phyloP scores from a whole-genome alignment of 1,284 basidiomycete genomes.

The Heterobasidion parviporum region DNA sequence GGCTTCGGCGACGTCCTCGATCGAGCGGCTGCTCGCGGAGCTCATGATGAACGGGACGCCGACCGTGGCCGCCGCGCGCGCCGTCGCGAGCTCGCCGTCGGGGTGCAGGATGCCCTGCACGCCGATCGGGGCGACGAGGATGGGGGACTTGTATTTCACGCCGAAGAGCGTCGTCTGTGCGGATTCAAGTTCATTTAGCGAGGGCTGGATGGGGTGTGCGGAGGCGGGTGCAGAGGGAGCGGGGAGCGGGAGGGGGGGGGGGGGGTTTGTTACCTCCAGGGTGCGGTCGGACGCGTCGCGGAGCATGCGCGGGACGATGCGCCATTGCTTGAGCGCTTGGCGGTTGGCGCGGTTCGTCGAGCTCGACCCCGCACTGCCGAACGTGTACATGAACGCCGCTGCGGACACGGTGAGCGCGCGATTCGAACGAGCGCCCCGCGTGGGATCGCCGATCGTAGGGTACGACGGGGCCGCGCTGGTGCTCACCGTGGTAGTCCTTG shows the following conservation, averaged over 20 bases:
- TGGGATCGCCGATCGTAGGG: neutral
- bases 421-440: neutral
- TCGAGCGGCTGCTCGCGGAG: slow-evolving; percentile 58
- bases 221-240: neutral
- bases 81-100: slow-evolving; percentile 64
- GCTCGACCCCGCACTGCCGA: slow-evolving; percentile 53
- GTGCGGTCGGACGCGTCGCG: slow-evolving; percentile 54
- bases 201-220: neutral
- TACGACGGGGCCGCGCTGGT: no score
- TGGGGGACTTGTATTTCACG: slow-evolving; percentile 50
- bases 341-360: slow-evolving; percentile 51
- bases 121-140: slow-evolving; percentile 70
- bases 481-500: slow-evolving; percentile 5
- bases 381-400: slow-evolving; percentile 50
- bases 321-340: slow-evolving; percentile 48
- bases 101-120: slow-evolving; percentile 63
- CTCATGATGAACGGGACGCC: slow-evolving; percentile 68
- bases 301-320: slow-evolving; percentile 71
- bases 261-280: slow-evolving; percentile 40
- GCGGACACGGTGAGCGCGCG: neutral
- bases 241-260: neutral
- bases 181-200: neutral
- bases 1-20: slow-evolving; percentile 65
- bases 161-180: slow-evolving; percentile 62
- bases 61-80: slow-evolving; percentile 54